Conservation (phyloP, 2,329 filamentous ascomycete species). For the Coniochaeta sp. region DNA sequence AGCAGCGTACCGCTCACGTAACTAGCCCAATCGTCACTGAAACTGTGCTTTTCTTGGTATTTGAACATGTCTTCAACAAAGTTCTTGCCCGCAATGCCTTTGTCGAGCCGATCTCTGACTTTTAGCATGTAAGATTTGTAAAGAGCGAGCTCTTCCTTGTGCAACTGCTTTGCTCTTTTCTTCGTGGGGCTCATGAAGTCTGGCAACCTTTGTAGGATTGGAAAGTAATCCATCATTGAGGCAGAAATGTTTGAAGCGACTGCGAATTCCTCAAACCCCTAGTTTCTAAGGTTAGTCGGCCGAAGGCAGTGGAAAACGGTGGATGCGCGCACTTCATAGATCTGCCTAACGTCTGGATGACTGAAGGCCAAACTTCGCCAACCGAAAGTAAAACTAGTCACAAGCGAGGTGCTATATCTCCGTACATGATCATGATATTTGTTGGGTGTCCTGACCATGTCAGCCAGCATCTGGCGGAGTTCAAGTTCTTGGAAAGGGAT, state of each 20-base stretch:
- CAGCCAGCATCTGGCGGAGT: conserved; percentile 11
- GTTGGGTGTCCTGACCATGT: not conserved
- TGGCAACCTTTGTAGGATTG: conserved; percentile 32
- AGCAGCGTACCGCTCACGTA: conserved; percentile 23
- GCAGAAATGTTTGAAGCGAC: not conserved
- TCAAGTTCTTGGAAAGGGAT: conserved; percentile 46
- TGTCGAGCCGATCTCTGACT: not conserved
- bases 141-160: conserved; percentile 13
- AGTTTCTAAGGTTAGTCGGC: not conserved
- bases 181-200: conserved; percentile 27
- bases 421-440: conserved; percentile 10
- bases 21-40: conserved; percentile 16
- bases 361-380: conserved; percentile 21
- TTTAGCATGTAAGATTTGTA: not conserved
- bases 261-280: conserved; percentile 25
- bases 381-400: conserved; percentile 20
- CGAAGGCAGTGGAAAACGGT: not conserved
- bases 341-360: conserved; percentile 30
- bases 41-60: conserved; percentile 10
- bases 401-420: conserved; percentile 40
- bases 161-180: conserved; percentile 27
- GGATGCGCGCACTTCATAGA: conserved; percentile 25
- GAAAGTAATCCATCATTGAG: conserved; percentile 23
- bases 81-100: conserved; percentile 4
- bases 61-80: conserved; percentile 17